These are phyloP conservation scores for Colletotrichum tropicicola DNA, from an alignment of 2,329 filamentous ascomycete species.

Conservation along the genomic window DNA sequence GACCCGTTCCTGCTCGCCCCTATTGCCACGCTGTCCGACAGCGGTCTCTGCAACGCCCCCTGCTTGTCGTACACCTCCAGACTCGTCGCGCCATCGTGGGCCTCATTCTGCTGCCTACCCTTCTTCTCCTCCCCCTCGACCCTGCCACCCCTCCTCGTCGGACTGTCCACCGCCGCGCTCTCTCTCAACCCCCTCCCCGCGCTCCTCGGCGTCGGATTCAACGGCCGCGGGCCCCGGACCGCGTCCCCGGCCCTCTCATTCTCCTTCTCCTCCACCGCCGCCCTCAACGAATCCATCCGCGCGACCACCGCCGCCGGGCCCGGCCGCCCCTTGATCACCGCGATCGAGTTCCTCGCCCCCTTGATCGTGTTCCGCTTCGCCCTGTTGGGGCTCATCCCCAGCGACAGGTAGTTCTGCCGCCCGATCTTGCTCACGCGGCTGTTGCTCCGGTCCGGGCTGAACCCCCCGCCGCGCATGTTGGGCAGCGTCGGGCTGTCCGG, in stretches of 20 bases:
- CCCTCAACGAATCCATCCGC: background rate
- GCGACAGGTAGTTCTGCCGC: slow-evolving; percentile 53
- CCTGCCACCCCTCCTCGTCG: background rate
- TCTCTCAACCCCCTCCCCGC: slow-evolving; percentile 2
- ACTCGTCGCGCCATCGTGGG: slow-evolving; percentile 46
- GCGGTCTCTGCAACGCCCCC: slow-evolving; percentile 52
- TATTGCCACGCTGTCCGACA: slow-evolving; percentile 42
- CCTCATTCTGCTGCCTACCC: slow-evolving; percentile 26
- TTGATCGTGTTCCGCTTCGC: slow-evolving; percentile 9
- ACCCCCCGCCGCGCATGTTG: slow-evolving; percentile 47
- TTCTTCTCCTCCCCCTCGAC: background rate
- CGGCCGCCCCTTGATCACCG: slow-evolving; percentile 6
- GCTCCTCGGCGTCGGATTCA: slow-evolving; percentile 6
- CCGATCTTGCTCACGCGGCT: slow-evolving; percentile 43
- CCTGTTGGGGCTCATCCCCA: slow-evolving; percentile 35
- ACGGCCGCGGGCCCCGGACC: slow-evolving; percentile 5
- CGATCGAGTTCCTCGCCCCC: slow-evolving; percentile 14
- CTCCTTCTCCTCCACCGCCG: slow-evolving; percentile 25
- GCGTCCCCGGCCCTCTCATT: background rate
- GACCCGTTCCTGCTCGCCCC: slow-evolving; percentile 6
- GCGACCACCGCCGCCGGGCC: background rate
- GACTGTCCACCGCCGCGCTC: background rate
- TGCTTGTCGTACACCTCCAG: slow-evolving; percentile 55
- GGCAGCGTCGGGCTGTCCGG: slow-evolving; percentile 50
- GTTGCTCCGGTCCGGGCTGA: slow-evolving; percentile 45